phyloP scores from a whole-genome alignment of 306 rosid genomes.

The Medicago truncatula region MtrunA17r5.0-ANR NC_053044.1:47421501-47422000 shows the following conservation, averaged over 20 bases:
- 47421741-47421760: slow-evolving; percentile 98
- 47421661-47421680: slow-evolving; percentile 15
- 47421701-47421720: slow-evolving; percentile 78
- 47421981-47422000: slow-evolving; percentile 83
- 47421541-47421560: slow-evolving; percentile 73
- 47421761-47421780: slow-evolving; percentile 76
- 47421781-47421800: slow-evolving; percentile 66
- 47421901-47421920: slow-evolving; percentile 89
- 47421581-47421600: slow-evolving; percentile 88
- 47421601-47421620: slow-evolving; percentile 80
- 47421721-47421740: slow-evolving; percentile 94
- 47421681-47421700: slow-evolving; percentile 29
- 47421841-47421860: slow-evolving; percentile 32
- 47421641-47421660: slow-evolving; percentile 33
- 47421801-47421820: slow-evolving; percentile 67
- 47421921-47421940: slow-evolving; percentile 86
- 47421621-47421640: slow-evolving; percentile 60
- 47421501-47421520: slow-evolving; percentile 95
- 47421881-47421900: slow-evolving; percentile 42
- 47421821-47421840: slow-evolving; percentile 41
- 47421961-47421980: slow-evolving; percentile 81
- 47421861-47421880: slow-evolving; percentile 33
- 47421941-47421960: slow-evolving; percentile 85
- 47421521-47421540: slow-evolving; percentile 85
- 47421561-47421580: slow-evolving; percentile 95